These are phyloP conservation scores for Dactylella cylindrospora DNA, from an alignment of 2,329 filamentous ascomycete species.

Conservation along the genomic window DNA sequence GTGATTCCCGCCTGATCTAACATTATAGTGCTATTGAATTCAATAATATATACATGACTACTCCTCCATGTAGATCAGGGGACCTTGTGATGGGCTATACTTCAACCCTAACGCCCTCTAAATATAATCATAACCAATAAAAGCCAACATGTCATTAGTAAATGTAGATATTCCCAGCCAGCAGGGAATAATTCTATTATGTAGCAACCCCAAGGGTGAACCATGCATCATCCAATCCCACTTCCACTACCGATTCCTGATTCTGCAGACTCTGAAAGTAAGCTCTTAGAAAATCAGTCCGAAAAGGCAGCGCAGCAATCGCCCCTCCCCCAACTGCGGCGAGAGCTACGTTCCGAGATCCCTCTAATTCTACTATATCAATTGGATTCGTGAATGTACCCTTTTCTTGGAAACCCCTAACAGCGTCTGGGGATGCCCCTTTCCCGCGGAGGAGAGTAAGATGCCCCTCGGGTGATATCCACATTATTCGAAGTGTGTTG, in stretches of 20 bases:
- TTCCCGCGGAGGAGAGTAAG: slow-evolving; percentile 24
- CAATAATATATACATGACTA: too few relatives aligned
- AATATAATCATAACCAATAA: too few relatives aligned
- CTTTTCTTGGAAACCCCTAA: slow-evolving; percentile 7
- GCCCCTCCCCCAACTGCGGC: slow-evolving; percentile 1
- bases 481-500: slow-evolving; percentile 27
- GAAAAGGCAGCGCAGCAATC: slow-evolving; percentile 1
- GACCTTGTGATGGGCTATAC: too few relatives aligned
- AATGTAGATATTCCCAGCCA: too few relatives aligned
- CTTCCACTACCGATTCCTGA: slow-evolving; percentile 11
- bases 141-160: too few relatives aligned
- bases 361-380: slow-evolving; percentile 5
- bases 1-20: too few relatives aligned
- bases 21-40: too few relatives aligned
- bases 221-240: slow-evolving; percentile 11
- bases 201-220: slow-evolving; percentile 20
- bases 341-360: slow-evolving; percentile 22
- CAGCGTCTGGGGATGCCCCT: slow-evolving; percentile 17
- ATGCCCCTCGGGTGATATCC: slow-evolving; percentile 13
- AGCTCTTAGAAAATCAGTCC: slow-evolving; percentile 4
- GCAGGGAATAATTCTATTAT: too few relatives aligned
- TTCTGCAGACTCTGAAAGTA: slow-evolving; percentile 22
- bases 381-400: slow-evolving; percentile 23
- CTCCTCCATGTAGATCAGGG: too few relatives aligned
- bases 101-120: too few relatives aligned